Conservation (phyloP, 2,329 filamentous ascomycete species). For the Aspergillus fumigatiaffinis region DNA sequence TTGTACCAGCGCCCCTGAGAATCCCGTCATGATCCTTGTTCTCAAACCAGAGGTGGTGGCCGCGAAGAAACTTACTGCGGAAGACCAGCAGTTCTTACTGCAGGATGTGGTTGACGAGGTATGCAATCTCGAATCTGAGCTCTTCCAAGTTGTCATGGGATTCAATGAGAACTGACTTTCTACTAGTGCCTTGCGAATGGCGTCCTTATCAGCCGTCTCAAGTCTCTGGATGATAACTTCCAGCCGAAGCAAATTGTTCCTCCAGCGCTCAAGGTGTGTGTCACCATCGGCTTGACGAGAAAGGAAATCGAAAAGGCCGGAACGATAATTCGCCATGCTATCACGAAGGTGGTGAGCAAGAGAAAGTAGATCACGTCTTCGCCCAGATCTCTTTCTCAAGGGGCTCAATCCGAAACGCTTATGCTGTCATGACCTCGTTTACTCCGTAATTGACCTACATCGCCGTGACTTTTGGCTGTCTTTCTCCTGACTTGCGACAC, state of each 20-base stretch:
- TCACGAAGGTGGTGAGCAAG: constrained; percentile 80
- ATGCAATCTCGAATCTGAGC: constrained; percentile 30
- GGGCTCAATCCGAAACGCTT: constrained; percentile 17
- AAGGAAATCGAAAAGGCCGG: constrained; percentile 97
- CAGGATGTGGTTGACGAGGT: constrained; percentile 97
- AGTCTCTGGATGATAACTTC: constrained; percentile 67
- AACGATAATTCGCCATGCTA: constrained; percentile 79
- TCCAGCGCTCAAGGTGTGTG: constrained; percentile 84
- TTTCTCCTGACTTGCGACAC: constrained; percentile 19
- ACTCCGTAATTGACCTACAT: constrained; percentile 11
- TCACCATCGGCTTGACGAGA: constrained; percentile 81
- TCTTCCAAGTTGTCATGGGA: not conserved
- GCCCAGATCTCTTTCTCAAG: constrained; percentile 6
- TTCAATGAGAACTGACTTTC: constrained; percentile 7
- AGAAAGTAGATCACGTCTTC: constrained; percentile 37
- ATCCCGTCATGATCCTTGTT: constrained; percentile 78
- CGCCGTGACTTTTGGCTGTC: constrained; percentile 14
- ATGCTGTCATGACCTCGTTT: constrained; percentile 19
- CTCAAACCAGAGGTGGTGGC: constrained; percentile 80
- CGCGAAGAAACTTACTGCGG: constrained; percentile 61
- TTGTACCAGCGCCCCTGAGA: constrained; percentile 76
- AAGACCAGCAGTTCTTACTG: constrained; percentile 79
- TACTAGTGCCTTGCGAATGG: constrained; percentile 74
- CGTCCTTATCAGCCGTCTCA: constrained; percentile 83
- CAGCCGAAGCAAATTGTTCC: constrained; percentile 65